Conservation (phyloP, 768 basidiomycete genomes). For the Amanita rimosa region DNA sequence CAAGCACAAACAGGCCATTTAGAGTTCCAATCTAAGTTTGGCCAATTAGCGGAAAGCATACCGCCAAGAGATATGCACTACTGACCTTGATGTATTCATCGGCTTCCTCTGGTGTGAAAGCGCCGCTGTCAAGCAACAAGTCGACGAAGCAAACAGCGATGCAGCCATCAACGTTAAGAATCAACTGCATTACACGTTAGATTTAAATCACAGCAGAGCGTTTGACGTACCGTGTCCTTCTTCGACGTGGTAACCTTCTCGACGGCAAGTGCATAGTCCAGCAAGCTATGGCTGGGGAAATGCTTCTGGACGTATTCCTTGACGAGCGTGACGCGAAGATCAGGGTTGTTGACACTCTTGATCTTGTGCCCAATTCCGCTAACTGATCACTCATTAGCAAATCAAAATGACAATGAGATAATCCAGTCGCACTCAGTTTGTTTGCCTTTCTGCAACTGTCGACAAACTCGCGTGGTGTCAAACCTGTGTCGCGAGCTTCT, state of each 20-base stretch:
- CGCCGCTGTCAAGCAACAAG: conserved; percentile 82
- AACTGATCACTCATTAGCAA: conserved; percentile 32
- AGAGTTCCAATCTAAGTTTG: conserved; percentile 64
- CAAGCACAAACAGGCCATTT: conserved; percentile 95
- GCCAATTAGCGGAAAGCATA: neutral
- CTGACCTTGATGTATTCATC: conserved; percentile 87
- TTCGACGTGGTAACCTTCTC: conserved; percentile 97
- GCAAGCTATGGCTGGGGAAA: conserved; percentile 90
- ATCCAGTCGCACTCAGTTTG: conserved; percentile 61
- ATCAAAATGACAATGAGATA: neutral
- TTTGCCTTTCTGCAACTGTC: conserved; percentile 88
- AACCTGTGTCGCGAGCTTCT: conserved; percentile 76
- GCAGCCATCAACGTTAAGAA: conserved; percentile 94
- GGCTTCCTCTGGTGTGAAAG: conserved; percentile 92
- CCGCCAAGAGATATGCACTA: neutral
- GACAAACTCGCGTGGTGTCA: conserved; percentile 97
- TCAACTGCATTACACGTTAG: conserved; percentile 38
- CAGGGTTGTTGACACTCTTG: conserved; percentile 96
- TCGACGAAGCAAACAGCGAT: conserved; percentile 97
- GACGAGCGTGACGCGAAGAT: conserved; percentile 84
- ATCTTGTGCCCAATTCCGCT: conserved; percentile 99
- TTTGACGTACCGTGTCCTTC: conserved; percentile 74
- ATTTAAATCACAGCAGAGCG: neutral
- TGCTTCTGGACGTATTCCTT: conserved; percentile 93
- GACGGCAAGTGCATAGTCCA: conserved; percentile 92